Conservation (phyloP, 495 filamentous ascomycete genomes). For the Platismatia glauca region DNA sequence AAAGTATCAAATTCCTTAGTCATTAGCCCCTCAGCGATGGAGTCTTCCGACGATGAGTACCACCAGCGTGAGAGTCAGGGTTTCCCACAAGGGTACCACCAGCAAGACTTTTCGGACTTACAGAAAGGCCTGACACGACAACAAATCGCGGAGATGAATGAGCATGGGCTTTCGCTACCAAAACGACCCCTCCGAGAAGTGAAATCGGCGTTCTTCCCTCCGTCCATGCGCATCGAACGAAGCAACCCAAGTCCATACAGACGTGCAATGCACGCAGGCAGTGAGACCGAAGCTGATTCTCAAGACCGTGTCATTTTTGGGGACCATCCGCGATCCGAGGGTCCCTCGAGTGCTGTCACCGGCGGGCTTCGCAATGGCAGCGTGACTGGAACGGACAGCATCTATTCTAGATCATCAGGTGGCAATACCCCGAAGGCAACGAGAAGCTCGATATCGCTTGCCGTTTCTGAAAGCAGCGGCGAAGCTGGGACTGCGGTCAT, state of each 20-base stretch:
- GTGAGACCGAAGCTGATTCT: constrained; percentile 18
- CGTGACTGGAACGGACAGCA: constrained; percentile 36
- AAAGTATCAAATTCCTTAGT: background rate
- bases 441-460: constrained; percentile 8
- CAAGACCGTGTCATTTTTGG: constrained; percentile 24
- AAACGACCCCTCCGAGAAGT: constrained; percentile 26
- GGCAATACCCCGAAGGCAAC: constrained; percentile 31
- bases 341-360: background rate
- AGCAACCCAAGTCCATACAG: constrained; percentile 49
- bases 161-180: constrained; percentile 10
- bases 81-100: background rate
- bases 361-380: constrained; percentile 10
- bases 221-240: constrained; percentile 39
- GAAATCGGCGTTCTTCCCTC: constrained; percentile 36
- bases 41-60: background rate
- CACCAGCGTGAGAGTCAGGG: background rate
- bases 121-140: constrained; percentile 22
- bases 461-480: constrained; percentile 6
- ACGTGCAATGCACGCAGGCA: constrained; percentile 34
- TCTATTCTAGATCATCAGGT: constrained; percentile 49
- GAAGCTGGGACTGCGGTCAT: constrained; percentile 21
- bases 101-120: constrained; percentile 4
- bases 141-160: constrained; percentile 24
- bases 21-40: background rate
- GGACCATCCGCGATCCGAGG: constrained; percentile 11